phyloP scores from a whole-genome alignment of 2,329 filamentous ascomycete genomes.

The Aspergillus oerlinghausenensis region DNA sequence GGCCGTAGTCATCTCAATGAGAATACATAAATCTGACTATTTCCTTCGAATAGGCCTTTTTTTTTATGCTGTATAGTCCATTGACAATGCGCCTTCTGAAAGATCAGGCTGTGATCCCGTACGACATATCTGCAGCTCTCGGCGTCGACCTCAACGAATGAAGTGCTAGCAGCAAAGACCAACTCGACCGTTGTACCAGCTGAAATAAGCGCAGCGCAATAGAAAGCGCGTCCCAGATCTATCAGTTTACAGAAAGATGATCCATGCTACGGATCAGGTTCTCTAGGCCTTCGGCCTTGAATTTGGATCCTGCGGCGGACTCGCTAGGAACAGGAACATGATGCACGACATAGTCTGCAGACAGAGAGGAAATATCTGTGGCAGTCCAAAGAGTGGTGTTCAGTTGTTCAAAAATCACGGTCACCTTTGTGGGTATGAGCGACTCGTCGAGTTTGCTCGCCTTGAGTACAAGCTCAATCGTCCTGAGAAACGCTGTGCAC shows the following conservation, averaged over 20 bases:
- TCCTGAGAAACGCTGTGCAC: constrained; percentile 21
- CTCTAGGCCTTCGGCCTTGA: constrained; percentile 7
- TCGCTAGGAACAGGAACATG: constrained; percentile 5
- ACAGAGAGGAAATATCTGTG: constrained; percentile 14
- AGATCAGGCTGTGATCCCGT: background rate
- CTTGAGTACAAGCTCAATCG: constrained; percentile 17
- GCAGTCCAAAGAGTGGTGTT: constrained; percentile 14
- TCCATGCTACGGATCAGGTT: constrained; percentile 8
- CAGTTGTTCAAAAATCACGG: constrained; percentile 14
- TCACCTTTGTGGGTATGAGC: constrained; percentile 13
- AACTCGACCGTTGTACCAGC: background rate
- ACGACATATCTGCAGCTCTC: background rate
- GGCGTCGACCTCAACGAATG: background rate
- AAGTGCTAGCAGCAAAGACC: background rate
- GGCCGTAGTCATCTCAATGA: background rate
- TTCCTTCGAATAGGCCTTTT: background rate
- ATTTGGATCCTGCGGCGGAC: background rate
- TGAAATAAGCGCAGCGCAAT: background rate
- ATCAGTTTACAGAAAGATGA: constrained; percentile 1
- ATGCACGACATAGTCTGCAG: constrained; percentile 20
- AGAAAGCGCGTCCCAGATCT: background rate
- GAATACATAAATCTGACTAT: background rate
- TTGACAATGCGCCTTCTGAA: background rate
- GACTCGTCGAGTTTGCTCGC: constrained; percentile 7
- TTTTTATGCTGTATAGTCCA: background rate